Evolutionary conservation across 345 rosid genomes (phyloP).

Genomic region (Salix suchowensis): DNA sequence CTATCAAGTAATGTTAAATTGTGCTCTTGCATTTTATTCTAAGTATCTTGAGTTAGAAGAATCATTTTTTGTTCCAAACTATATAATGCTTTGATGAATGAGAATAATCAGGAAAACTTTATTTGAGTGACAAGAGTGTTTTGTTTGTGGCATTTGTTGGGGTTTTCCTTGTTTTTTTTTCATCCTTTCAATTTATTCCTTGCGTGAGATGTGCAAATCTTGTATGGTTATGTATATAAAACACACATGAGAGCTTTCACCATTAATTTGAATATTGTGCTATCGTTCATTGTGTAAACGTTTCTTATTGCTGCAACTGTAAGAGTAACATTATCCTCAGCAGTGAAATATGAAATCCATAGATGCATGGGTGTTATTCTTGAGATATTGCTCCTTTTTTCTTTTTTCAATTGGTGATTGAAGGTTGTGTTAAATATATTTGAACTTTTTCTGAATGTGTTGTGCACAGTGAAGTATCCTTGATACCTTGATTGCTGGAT

Average conservation of each 20-base stretch:
- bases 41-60: too few species aligned
- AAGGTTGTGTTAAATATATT: neutral
- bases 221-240: constrained; percentile 34
- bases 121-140: neutral
- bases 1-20: too few species aligned
- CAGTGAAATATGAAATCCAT: neutral
- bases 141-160: constrained; percentile 14
- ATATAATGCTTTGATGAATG: too few species aligned
- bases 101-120: too few species aligned
- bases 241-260: constrained; percentile 23
- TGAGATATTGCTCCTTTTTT: neutral
- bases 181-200: constrained; percentile 15
- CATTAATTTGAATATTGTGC: constrained; percentile 11
- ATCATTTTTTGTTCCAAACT: too few species aligned
- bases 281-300: constrained; percentile 1
- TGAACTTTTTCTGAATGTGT: neutral
- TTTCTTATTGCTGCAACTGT: neutral
- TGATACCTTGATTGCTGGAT: neutral
- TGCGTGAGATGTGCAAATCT: constrained; percentile 38
- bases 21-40: too few species aligned
- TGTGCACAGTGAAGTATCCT: neutral
- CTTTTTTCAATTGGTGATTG: too few species aligned
- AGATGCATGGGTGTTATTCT: neutral
- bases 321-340: neutral
- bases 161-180: neutral